Base-by-base conservation (phyloP, 164 flowering plant genomes). In the Euptelea pleiosperma region DNA sequence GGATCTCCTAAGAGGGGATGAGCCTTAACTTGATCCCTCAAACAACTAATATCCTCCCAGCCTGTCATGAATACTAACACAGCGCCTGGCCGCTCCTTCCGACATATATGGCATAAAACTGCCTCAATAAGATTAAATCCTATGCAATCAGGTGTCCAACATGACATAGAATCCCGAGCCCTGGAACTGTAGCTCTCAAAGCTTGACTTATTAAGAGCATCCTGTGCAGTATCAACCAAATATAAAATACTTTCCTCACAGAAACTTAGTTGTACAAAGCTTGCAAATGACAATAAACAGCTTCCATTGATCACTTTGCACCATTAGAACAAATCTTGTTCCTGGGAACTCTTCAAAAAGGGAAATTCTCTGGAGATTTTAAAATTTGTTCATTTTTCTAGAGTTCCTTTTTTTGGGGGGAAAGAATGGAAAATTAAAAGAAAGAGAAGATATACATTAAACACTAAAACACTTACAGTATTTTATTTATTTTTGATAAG, bases 41-140 rank as follows among this genome's bases (percentile, higher is more conserved):
- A 70, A 69, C 84, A 80, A 69, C 93, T 94, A 57, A 94, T 94
- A 77, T 94, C 99, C 65, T 94, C 99, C 99, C 99, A 94, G 6
- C 99, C 99, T 43, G 99, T 94, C 99, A 94, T 85, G 66, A 94
- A 94, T 58, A 94, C 97, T 63, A 94, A 73, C 30, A 91, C 95
- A 57, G 91, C 99, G 62, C 99, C 99, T 19, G 88, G 82, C 6
- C 95, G 75, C 71, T 94, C 99, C 69, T 94, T 94, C 22, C 97
- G 86, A 73, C 97, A 91, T 58, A 94, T 88, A 69, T 94, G 97
- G 62, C 97, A 91, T 45, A 94, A 65, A 66, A 86, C 96, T 51
- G 99, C 96, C 73, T 94, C 99, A 63, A 94, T 82, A 57, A 94
- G 93, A 79, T 94, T 94, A 67, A 94, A 94, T 39, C 99, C 99